Evolutionary conservation across 164 flowering plant genomes (phyloP).

Genomic region (Kingdonia uniflora): DNA sequence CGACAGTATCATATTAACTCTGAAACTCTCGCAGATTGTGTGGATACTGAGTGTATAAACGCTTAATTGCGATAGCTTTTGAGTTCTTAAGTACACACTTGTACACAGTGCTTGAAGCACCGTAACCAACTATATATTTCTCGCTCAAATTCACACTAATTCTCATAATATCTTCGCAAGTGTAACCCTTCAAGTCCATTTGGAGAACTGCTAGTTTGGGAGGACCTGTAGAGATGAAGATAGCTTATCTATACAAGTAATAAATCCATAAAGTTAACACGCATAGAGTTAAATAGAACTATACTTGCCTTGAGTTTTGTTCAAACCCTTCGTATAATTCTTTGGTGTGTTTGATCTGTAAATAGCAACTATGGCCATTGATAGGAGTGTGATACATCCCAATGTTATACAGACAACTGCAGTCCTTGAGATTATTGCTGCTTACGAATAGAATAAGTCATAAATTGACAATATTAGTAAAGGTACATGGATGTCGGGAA

Average conservation of each 20-base stretch:
- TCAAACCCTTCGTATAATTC: slow-evolving; percentile 25
- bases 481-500: no score
- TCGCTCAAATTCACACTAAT: slow-evolving; percentile 77
- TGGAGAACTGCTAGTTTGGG: slow-evolving; percentile 78
- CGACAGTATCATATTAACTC: slow-evolving; percentile 81
- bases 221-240: slow-evolving; percentile 33
- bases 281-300: not conserved
- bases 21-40: slow-evolving; percentile 67
- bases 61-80: slow-evolving; percentile 83
- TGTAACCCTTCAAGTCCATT: slow-evolving; percentile 86
- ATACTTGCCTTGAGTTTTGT: slow-evolving; percentile 38
- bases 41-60: slow-evolving; percentile 51
- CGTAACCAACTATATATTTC: slow-evolving; percentile 82
- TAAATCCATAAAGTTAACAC: not conserved
- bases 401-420: slow-evolving; percentile 51
- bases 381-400: slow-evolving; percentile 47
- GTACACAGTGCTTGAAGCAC: slow-evolving; percentile 93
- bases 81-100: slow-evolving; percentile 76
- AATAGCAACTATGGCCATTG: slow-evolving; percentile 45
- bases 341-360: slow-evolving; percentile 52
- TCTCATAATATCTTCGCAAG: slow-evolving; percentile 86
- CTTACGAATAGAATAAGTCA: not conserved
- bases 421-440: slow-evolving; percentile 52
- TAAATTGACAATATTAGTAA: no score
- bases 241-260: not conserved